phyloP scores from a whole-genome alignment of 495 filamentous ascomycete species.

The Pseudevernia furfuracea region DNA sequence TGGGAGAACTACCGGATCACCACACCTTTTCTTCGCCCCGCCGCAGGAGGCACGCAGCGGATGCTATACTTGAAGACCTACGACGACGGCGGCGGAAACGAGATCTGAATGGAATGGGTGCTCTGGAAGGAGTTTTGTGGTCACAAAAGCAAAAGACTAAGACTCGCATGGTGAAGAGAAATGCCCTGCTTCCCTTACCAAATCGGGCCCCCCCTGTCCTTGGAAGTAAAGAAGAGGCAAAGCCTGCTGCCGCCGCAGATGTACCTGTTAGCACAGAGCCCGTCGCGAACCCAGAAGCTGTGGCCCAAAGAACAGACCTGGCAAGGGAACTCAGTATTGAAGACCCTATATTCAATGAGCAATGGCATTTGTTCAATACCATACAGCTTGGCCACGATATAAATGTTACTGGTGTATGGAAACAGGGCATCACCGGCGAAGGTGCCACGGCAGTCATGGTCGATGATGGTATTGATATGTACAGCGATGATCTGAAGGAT shows the following conservation, averaged over 20 bases:
- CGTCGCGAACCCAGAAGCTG: slow-evolving; percentile 40
- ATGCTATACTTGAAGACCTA: slow-evolving; percentile 53
- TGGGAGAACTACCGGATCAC: slow-evolving; percentile 75
- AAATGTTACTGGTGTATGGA: slow-evolving; percentile 88
- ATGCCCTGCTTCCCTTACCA: slow-evolving; percentile 41
- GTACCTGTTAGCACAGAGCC: slow-evolving; percentile 25
- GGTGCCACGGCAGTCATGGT: slow-evolving; percentile 88
- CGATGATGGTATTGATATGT: slow-evolving; percentile 94
- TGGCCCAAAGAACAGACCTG: slow-evolving; percentile 53
- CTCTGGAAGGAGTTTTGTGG: slow-evolving; percentile 68
- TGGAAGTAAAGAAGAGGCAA: slow-evolving; percentile 18
- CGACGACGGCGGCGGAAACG: slow-evolving; percentile 52
- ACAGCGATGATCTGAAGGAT: slow-evolving; percentile 84
- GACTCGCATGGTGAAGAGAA: slow-evolving; percentile 67
- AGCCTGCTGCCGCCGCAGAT: slow-evolving; percentile 22
- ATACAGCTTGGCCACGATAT: slow-evolving; percentile 79
- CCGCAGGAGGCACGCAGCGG: slow-evolving; percentile 43
- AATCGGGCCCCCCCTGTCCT: slow-evolving; percentile 15
- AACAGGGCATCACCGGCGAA: slow-evolving; percentile 83
- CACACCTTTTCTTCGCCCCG: slow-evolving; percentile 73
- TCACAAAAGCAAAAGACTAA: slow-evolving; percentile 74
- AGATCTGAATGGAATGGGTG: slow-evolving; percentile 35
- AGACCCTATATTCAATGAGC: slow-evolving; percentile 85
- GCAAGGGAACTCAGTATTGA: slow-evolving; percentile 58
- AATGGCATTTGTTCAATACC: slow-evolving; percentile 93